Evolutionary conservation across 306 rosid species (phyloP).

Genomic region (Macrotyloma uniflorum): DNA sequence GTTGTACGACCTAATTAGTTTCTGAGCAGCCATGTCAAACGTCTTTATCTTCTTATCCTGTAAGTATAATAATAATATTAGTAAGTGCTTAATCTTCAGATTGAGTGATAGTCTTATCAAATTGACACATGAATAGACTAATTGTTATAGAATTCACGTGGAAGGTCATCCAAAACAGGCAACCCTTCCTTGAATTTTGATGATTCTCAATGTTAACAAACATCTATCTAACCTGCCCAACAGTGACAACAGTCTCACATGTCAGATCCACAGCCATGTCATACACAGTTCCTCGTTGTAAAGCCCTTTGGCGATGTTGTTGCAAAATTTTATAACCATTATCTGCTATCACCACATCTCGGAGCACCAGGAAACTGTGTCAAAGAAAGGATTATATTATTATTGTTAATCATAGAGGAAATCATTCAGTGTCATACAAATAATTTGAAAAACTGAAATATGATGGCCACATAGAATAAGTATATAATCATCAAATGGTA

Average conservation of each 20-base stretch:
- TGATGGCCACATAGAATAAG: conserved; percentile 26
- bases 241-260: conserved; percentile 62
- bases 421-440: conserved; percentile 13
- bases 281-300: conserved; percentile 64
- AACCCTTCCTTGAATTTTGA: conserved; percentile 33
- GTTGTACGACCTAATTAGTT: conserved; percentile 63
- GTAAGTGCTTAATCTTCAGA: conserved; percentile 18
- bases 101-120: conserved; percentile 16
- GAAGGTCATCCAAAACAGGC: conserved; percentile 25
- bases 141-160: conserved; percentile 22
- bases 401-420: conserved; percentile 31
- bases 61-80: conserved; percentile 35
- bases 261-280: conserved; percentile 75
- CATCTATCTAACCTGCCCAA: conserved; percentile 68
- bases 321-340: conserved; percentile 49
- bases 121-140: neutral
- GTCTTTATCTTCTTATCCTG: conserved; percentile 81
- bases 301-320: conserved; percentile 61
- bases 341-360: conserved; percentile 51
- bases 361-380: conserved; percentile 65
- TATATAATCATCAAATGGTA: neutral
- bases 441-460: conserved; percentile 26
- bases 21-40: conserved; percentile 57
- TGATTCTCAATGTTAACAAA: conserved; percentile 12
- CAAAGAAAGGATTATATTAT: conserved; percentile 34